Base-by-base conservation (phyloP, 1,284 basidiomycete genomes). In the Pisolithus thermaeus region DNA sequence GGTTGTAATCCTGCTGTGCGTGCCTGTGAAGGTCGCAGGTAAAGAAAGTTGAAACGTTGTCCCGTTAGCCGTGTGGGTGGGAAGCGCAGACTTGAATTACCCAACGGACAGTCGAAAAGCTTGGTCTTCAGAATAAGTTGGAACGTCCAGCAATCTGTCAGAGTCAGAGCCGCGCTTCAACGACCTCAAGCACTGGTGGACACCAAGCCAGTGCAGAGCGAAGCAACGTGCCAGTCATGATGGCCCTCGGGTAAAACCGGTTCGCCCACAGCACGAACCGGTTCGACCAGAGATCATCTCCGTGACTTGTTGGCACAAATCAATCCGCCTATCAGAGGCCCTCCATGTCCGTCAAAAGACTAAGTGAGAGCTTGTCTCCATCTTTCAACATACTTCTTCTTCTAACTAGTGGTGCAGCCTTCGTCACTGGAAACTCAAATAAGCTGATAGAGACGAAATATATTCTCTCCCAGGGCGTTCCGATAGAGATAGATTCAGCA, bases 351-450 rank as follows among this genome's bases (percentile, higher is more conserved):
- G 39, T 54, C 30, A 46, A 52, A 52, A 56, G 52, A 38, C 52
- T 68, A 28, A 65, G 63, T 65, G 54, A 35, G 61, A 48, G 18
- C 3, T 28, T 43, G n/a, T 37, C 16, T 12, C n/a, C n/a, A 35
- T 40, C n/a, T n/a, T 41, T 18, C 22, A 23, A 35, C 22, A 9
- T 2, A 48, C 49, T 7, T 55, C 45, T 7, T 55, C 45, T 56
- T 35, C 12, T 28, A 18, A 46, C 4, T 54, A 30, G 27, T 7
- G 18, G 42, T 46, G 20, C 52, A 93, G 92, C 87, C 27, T 97
- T 97, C 65, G 92, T 97, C 18, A 97, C 95, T 1, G 92, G 94
- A 40, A 98, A 98, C 68, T 81, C 84, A 32, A 94, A 96, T 76
- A 99, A 99, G 72, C 78, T 98, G 28, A 80, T 78, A 53, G 95